Conservation (phyloP, 1,284 basidiomycete genomes). For the Volvariella surrecta region DNA sequence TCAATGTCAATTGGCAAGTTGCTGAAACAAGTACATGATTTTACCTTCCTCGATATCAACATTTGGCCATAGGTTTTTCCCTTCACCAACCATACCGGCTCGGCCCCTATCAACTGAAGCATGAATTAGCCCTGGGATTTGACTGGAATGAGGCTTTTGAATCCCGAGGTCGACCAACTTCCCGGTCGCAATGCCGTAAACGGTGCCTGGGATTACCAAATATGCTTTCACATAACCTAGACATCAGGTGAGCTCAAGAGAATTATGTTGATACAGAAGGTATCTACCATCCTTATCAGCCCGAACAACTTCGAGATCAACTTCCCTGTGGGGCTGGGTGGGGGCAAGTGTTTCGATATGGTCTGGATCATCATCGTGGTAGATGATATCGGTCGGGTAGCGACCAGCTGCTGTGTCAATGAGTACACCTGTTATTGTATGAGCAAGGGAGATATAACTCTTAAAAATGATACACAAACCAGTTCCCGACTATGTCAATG, state of each 20-base stretch:
- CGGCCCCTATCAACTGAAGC: conserved; percentile 28
- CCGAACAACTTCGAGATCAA: conserved; percentile 26
- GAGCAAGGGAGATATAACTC: no score
- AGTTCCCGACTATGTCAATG: conserved; percentile 12
- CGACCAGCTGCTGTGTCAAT: conserved; percentile 26
- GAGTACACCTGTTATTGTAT: conserved; percentile 20
- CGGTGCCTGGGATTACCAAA: conserved; percentile 35
- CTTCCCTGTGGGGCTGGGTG: conserved; percentile 25
- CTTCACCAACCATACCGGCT: conserved; percentile 35
- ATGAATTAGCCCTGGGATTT: conserved; percentile 30
- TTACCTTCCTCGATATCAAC: conserved; percentile 37
- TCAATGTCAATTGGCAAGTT: not conserved
- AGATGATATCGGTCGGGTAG: conserved; percentile 21
- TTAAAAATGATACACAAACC: conserved; percentile 9
- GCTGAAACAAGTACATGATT: conserved; percentile 7
- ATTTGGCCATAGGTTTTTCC: conserved; percentile 38
- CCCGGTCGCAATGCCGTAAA: conserved; percentile 35
- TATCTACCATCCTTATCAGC: conserved; percentile 27
- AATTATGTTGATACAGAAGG: not conserved
- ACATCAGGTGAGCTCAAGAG: not conserved
- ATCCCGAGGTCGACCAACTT: conserved; percentile 32
- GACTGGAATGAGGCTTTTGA: conserved; percentile 31
- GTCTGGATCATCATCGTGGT: conserved; percentile 26
- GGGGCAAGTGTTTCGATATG: conserved; percentile 27
- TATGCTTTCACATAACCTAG: conserved; percentile 36